Base-by-base conservation (phyloP, 2,329 filamentous ascomycete genomes). In the Hymenoscyphus repandus region DNA sequence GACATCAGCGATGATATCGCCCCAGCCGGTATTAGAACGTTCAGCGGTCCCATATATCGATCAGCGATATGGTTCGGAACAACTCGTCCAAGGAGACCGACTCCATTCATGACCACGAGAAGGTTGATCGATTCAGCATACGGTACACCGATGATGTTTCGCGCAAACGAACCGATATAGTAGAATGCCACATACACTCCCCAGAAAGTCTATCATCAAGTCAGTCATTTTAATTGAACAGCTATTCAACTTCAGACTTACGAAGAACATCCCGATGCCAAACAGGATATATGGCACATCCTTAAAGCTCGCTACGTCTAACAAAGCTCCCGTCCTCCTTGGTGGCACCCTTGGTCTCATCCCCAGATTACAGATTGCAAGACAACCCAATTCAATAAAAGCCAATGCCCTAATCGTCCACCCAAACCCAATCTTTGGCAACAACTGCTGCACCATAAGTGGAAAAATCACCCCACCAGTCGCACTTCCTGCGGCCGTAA, bases 321-420 rank as follows among this genome's bases (percentile, higher is more conserved):
- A 58, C 0, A 74, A 44, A 1, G 69, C 67, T 0, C 71, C 71
- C 2, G 61, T 56, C 43, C 62, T 70, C 5, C 71, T 62, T 0
- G 67, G 68, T n/a, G 22, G 34, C 15, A 50, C 13, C 11, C 51
- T n/a, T 4, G 43, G 7, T 20, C 40, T 40, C 18, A 49, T 15
- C 15, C 49, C 31, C 3, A 43, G 12, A 39, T 37, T 45, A 17
- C 31, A 31, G 4, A 47, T n/a, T 13, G 12, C 27, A 3, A 42
- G 17, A 30, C 30, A 46, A 5, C 18, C 15, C 9, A 51, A 33
- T 15, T 40, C 18, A n/a, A 76, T 63, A 52, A 77, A 73, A 1
- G 68, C 73, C 33, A 77, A 63, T 5, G 69, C 62, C 10, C 72
- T 64, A 17, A 73, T 62, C 0, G 72, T 68, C 70, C 71, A 73